phyloP scores from a whole-genome alignment of 2,329 filamentous ascomycete species.

The Mycogone perniciosa region DNA sequence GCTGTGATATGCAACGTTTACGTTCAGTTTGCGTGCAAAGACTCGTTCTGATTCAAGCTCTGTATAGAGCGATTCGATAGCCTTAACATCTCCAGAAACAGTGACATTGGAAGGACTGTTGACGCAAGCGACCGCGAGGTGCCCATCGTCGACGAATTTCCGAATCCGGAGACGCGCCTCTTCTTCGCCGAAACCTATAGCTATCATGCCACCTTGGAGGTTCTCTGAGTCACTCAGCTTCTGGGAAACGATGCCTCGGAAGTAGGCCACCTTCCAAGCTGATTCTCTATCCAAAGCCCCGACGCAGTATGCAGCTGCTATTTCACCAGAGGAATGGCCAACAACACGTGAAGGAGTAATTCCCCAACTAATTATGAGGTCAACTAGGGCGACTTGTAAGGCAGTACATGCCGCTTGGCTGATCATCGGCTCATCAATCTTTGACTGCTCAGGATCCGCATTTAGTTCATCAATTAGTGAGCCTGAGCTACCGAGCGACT shows the following conservation, averaged over 20 bases:
- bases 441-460: neutral
- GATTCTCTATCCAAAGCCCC: neutral
- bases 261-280: constrained; percentile 3
- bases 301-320: constrained; percentile 1
- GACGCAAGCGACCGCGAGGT: constrained; percentile 2
- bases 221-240: neutral
- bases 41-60: neutral
- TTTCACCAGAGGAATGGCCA: constrained; percentile 3
- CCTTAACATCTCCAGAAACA: neutral
- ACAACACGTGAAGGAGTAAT: neutral
- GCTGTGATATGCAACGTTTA: constrained; percentile 2
- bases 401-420: constrained; percentile 12
- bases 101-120: constrained; percentile 7
- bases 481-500: constrained; percentile 4
- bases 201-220: constrained; percentile 1
- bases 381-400: constrained; percentile 12
- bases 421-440: constrained; percentile 6
- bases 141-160: neutral
- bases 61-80: neutral
- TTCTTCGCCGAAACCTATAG: neutral
- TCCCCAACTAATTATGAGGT: constrained; percentile 1
- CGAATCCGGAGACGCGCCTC: neutral
- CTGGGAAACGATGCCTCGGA: neutral
- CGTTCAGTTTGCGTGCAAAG: constrained; percentile 2
- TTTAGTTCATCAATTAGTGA: constrained; percentile 7